phyloP scores from a whole-genome alignment of 1,284 basidiomycete species.

The Tilletia indica region DNA sequence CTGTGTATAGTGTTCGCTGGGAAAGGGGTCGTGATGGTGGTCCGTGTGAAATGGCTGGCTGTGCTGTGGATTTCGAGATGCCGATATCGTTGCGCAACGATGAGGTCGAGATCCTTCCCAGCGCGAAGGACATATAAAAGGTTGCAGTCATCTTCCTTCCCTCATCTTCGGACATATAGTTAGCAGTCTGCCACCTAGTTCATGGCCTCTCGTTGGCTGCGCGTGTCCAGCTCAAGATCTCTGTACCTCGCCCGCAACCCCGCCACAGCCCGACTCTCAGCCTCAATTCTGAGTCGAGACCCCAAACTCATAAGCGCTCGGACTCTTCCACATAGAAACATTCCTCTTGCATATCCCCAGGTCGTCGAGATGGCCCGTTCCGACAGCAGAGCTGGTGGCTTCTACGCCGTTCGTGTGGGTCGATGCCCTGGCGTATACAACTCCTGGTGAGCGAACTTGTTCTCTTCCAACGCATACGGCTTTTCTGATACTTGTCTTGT shows the following conservation, averaged over 20 bases:
- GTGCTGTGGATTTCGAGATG: not conserved
- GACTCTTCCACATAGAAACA: too few relatives aligned
- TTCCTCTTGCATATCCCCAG: too few relatives aligned
- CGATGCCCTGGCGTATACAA: conserved; percentile 43
- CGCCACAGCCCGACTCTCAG: not conserved
- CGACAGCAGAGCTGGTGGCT: conserved; percentile 26
- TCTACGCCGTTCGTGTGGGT: conserved; percentile 47
- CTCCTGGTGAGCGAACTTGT: conserved; percentile 30
- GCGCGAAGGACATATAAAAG: not conserved
- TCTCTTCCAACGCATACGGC: not conserved
- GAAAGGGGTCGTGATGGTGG: not conserved
- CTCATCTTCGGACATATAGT: too few relatives aligned
- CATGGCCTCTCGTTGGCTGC: conserved; percentile 11
- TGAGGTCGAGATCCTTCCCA: too few relatives aligned
- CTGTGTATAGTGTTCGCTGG: too few relatives aligned
- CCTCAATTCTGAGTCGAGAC: not conserved
- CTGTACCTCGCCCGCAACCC: not conserved
- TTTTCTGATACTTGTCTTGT: not conserved
- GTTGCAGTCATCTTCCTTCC: too few relatives aligned
- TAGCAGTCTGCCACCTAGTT: not conserved
- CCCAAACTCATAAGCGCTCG: not conserved
- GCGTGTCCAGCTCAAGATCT: not conserved
- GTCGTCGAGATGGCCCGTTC: not conserved
- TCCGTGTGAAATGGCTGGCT: too few relatives aligned
- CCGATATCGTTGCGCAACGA: conserved; percentile 15